Evolutionary conservation across 2,329 filamentous ascomycete genomes (phyloP), one percentile per base, ranked within the genome.

Genomic region (Aspergillus pseudoterreus): DNA sequence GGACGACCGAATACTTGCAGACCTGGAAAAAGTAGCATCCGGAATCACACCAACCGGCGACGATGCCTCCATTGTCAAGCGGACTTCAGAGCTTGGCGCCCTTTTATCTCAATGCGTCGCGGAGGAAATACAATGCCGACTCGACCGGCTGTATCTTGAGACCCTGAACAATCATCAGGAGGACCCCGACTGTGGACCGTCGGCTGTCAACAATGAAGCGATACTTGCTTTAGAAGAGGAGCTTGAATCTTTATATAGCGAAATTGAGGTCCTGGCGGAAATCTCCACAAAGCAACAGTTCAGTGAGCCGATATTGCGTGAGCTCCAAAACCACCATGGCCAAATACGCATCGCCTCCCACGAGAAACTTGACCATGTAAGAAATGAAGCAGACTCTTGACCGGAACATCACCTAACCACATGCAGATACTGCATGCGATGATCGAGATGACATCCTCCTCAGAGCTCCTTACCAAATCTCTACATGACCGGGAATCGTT

Each of bases 251-350:
- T 54, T 74, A 1, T 72, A 73, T 45, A 62, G 69, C 0, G 71
- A 74, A 45, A 71, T 74, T 41, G 67, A 65, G 21, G 58, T 72
- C 4, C 55, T 74, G 32, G 63, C 71, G 39, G 67, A 73, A n/a
- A 68, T 74, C 56, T 74, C 73, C 47, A 71, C 69, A 1, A 69
- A 68, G 53, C 72, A 76, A 43, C 65, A 71, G 49, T 75, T 73
- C 57, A 65, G 67, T 6, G 70, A 71, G 36, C 67, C 71, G 5
- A 73, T 74, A 45, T 54, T 70, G 21, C 63, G 61, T 2, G 68
- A 67, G 44, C 64, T 74, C 19, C 62, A 66, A 35, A 62, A 63
- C 38, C 59, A 60, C 19, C 69, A 69, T 43, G 60, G 59, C 22
- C 58, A 67, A 36, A 54, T 67, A 44, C 63, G 60, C 14, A 56